Percentiles rank a stretch among this genome's conserved stretches.
Conservation (phyloP, 164 flowering plant species). For the Nymphaea colorata region DNA sequence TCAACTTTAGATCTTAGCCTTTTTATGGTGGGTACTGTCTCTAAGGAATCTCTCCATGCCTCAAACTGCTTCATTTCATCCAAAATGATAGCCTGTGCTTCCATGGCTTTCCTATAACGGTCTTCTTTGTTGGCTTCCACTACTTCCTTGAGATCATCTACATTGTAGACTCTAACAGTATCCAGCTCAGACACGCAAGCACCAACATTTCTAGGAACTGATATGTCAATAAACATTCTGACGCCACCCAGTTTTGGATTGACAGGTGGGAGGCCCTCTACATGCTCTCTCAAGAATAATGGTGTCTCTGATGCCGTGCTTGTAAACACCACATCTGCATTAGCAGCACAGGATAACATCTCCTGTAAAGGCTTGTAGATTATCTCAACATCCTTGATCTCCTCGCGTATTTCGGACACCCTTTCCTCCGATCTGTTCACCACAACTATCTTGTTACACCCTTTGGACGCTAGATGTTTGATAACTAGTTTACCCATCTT, state of each 20-base stretch:
- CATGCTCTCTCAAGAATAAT: conserved; percentile 60
- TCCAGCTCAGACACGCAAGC: conserved; percentile 56
- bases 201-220: conserved; percentile 94
- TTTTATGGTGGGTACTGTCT: conserved; percentile 95
- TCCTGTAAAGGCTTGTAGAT: conserved; percentile 74
- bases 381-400: conserved; percentile 61
- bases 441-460: conserved; percentile 83
- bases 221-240: conserved; percentile 80
- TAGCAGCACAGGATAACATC: conserved; percentile 63
- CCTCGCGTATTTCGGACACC: conserved; percentile 71
- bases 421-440: conserved; percentile 81
- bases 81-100: conserved; percentile 69
- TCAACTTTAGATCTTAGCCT: conserved; percentile 82
- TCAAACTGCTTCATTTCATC: conserved; percentile 81
- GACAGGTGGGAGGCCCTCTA: conserved; percentile 48
- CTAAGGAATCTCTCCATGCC: conserved; percentile 94
- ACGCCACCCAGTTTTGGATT: conserved; percentile 42
- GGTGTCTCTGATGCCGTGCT: conserved; percentile 89
- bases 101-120: conserved; percentile 81
- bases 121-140: conserved; percentile 97
- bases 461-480: conserved; percentile 91
- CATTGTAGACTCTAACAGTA: conserved; percentile 63
- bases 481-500: conserved; percentile 99
- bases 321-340: conserved; percentile 89
- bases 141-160: conserved; percentile 94